Evolutionary conservation across 2,329 filamentous ascomycete genomes (phyloP).

Genomic region (Colletotrichum shisoi): DNA sequence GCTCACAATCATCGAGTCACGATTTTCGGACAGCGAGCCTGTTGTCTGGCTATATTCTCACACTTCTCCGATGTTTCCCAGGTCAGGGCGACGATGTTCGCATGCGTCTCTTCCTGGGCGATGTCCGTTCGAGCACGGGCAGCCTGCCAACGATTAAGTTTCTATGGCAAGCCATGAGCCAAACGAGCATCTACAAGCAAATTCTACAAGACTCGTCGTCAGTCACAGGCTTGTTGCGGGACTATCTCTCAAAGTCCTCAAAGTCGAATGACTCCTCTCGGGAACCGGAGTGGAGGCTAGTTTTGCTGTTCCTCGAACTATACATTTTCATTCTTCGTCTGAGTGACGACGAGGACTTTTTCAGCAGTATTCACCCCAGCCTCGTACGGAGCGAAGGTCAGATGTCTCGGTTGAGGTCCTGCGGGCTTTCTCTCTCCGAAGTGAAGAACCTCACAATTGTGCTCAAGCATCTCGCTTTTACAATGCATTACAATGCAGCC

Average conservation of each 20-base stretch:
- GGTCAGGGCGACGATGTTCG: constrained; percentile 83
- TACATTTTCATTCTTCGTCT: constrained; percentile 92
- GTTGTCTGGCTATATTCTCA: constrained; percentile 85
- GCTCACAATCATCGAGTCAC: constrained; percentile 43
- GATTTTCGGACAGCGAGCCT: constrained; percentile 59
- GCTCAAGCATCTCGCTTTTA: constrained; percentile 89
- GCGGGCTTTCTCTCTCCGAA: constrained; percentile 75
- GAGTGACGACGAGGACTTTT: constrained; percentile 96
- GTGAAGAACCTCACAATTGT: constrained; percentile 80
- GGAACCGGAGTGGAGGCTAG: constrained; percentile 82
- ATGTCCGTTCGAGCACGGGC: constrained; percentile 58
- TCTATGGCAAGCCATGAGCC: constrained; percentile 74
- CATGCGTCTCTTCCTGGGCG: constrained; percentile 89
- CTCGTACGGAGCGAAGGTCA: constrained; percentile 47
- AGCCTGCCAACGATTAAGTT: constrained; percentile 75
- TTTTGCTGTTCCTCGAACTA: constrained; percentile 89
- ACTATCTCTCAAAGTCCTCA: constrained; percentile 41
- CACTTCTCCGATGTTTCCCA: constrained; percentile 85
- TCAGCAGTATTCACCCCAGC: constrained; percentile 63
- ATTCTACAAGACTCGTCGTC: constrained; percentile 33
- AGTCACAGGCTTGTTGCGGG: constrained; percentile 44
- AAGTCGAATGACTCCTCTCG: constrained; percentile 45
- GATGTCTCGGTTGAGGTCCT: constrained; percentile 62
- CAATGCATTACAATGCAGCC: constrained; percentile 82
- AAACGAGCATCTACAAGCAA: constrained; percentile 48